Base-by-base conservation (phyloP, 805 yeast species). In the Torulaspora gathmanii region DNA sequence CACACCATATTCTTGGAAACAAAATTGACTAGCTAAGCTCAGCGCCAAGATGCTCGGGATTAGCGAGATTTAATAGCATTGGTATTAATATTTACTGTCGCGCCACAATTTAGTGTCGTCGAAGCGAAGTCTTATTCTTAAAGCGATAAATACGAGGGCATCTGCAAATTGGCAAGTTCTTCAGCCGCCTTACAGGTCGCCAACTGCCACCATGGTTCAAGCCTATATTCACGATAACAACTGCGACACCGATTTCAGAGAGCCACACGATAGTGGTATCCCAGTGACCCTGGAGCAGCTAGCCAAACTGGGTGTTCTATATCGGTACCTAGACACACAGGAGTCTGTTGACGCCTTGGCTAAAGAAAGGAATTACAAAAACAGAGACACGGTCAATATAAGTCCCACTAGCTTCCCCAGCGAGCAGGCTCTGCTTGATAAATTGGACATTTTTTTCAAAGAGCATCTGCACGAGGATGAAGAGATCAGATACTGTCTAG, bases 401-500 rank as follows among this genome's bases (percentile, higher is more conserved):
- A 75, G 80, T 23, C 74, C 78, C 23, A 75, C 67, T 3, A 72
- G 84, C 0, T 79, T 88, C 60, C 79, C 82, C 17, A 80, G 80
- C 29, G 82, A 78, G 42, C 63, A 60, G 3, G 82, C 77, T 0
- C 78, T 85, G 57, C 72, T 78, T 52, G 71, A 70, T 40, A 87
- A 88, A 64, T 72, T 91, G 64, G 71, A 76, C 51, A 74, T 68
- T 34, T 89, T 90, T 65, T 86, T 80, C 69, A 70, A 75, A 37
- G 96, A 91, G 60, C 99, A 91, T 65, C 72, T 88, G 43, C 99
- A 91, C 63, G 98, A 91, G 63, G 99, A 91, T 63, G 99, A 91
- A 68, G 99, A 91, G 70, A 91, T 91, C 61, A 73, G 99, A 53
- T 91, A 89, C 67, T 79, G 89, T 42, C 60, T 84, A 15, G 95